A percentile compares a stretch with the other conserved stretches of the same genome.
Conservation (phyloP, 2,329 filamentous ascomycete species). For the Drechslera avenae region DNA sequence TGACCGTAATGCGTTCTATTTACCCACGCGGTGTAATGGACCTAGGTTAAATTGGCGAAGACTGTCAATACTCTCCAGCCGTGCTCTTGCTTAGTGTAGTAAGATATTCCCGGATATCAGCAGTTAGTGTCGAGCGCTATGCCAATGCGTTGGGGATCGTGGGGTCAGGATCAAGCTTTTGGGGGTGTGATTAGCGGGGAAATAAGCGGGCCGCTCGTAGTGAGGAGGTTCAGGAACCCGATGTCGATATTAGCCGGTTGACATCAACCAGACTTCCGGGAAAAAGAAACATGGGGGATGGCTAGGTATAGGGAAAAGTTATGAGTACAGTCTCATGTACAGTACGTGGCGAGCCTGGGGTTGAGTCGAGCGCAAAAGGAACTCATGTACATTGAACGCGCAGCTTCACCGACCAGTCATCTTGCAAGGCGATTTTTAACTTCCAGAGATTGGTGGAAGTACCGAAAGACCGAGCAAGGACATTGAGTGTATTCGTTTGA, state of each 20-base stretch:
- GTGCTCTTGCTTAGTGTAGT: neutral
- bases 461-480: neutral
- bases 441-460: neutral
- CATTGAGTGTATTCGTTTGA: too few species aligned
- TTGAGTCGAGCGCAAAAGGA: too few species aligned
- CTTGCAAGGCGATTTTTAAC: too few species aligned
- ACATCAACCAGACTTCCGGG: neutral
- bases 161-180: neutral
- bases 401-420: too few species aligned
- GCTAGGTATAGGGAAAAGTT: too few species aligned
- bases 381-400: neutral
- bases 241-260: neutral
- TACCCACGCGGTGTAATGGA: neutral
- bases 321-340: too few species aligned
- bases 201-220: neutral
- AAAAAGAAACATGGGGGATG: neutral
- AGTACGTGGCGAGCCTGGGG: too few species aligned
- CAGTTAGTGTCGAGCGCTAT: neutral
- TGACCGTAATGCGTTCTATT: neutral
- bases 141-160: neutral
- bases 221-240: neutral
- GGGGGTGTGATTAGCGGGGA: neutral
- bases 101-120: neutral
- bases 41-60: neutral
- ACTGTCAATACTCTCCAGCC: neutral